Evolutionary conservation across 2,329 filamentous ascomycete genomes (phyloP).

Genomic region (Colletotrichum melonis): DNA sequence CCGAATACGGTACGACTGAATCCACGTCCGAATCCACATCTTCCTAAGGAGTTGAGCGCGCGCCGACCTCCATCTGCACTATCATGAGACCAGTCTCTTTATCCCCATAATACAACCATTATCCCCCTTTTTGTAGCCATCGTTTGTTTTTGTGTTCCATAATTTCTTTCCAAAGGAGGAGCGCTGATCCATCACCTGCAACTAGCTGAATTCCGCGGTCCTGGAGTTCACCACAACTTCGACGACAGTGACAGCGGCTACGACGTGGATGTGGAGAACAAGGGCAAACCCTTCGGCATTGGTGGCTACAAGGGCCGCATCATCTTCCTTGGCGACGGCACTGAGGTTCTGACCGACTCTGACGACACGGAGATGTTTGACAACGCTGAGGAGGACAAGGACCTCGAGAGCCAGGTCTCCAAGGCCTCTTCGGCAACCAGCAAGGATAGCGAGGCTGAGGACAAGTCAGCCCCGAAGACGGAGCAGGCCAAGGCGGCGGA

Average conservation of each 20-base stretch:
- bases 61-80: slow-evolving; percentile 29
- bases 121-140: slow-evolving; percentile 21
- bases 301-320: slow-evolving; percentile 85
- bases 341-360: slow-evolving; percentile 88
- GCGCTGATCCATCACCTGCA: slow-evolving; percentile 36
- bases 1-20: slow-evolving; percentile 92
- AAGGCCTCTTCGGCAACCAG: slow-evolving; percentile 55
- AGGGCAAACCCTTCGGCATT: slow-evolving; percentile 71
- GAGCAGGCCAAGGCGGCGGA: slow-evolving; percentile 34
- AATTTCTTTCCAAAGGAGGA: slow-evolving; percentile 33
- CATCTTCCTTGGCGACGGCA: slow-evolving; percentile 95
- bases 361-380: slow-evolving; percentile 96
- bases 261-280: slow-evolving; percentile 78
- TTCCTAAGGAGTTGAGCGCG: slow-evolving; percentile 34
- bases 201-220: slow-evolving; percentile 85
- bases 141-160: slow-evolving; percentile 28
- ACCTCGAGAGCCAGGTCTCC: slow-evolving; percentile 84
- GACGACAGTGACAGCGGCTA: slow-evolving; percentile 84
- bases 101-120: slow-evolving; percentile 32
- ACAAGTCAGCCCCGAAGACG: slow-evolving; percentile 42
- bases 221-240: slow-evolving; percentile 84
- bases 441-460: slow-evolving; percentile 33
- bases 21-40: slow-evolving; percentile 33
- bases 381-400: slow-evolving; percentile 84
- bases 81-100: slow-evolving; percentile 28